Evolutionary conservation across 2,329 filamentous ascomycete species (phyloP), one percentile per base, ranked within the genome.

Genomic region (Monilinia fructigena): DNA sequence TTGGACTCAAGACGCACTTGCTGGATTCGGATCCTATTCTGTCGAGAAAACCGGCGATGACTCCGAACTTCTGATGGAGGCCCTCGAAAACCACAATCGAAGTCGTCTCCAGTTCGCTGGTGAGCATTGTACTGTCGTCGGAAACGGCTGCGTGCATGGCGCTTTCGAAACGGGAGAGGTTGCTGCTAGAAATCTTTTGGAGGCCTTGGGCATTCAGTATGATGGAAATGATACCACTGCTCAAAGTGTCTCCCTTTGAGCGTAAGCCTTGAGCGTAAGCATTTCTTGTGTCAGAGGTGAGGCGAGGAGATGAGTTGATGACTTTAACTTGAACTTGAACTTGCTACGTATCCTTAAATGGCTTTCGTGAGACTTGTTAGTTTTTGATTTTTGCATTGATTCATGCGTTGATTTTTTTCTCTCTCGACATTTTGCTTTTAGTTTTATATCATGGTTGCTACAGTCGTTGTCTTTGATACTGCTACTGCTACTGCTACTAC

Each of bases 31-130:
- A 38, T 75, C 74, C 47, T 80, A 80, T 69, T 78, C 77, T n/a
- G 78, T 79, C 26, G 79, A 80, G 68, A 80, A 80, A 67, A 77
- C 77, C n/a, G 78, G 78, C 7, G 79, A 80, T 66, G 77, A 80
- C n/a, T 75, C 78, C 2, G 74, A 75, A 18, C 48, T 77, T 10
- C 70, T 78, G 42, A 74, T 78, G 23, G 70, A 75, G 26, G 78
- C 79, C 11, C 69, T 80, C 23, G 73, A 78, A 54, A 75, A 76
- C 55, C 77, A 79, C 65, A 75, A 76, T 60, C 67, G 62, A 23
- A 77, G 74, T 48, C 72, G 76, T 66, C 71, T 80, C 63, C 79
- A 80, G 66, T 80, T 80, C 63, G 79, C 79, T 1, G 79, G 79
- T 45, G 77, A 78, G 69, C 77, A 78, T 68, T 79, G 77, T 65